Evolutionary conservation across 1,284 basidiomycete species (phyloP).

Genomic region (Volvariella volvacea): DNA sequence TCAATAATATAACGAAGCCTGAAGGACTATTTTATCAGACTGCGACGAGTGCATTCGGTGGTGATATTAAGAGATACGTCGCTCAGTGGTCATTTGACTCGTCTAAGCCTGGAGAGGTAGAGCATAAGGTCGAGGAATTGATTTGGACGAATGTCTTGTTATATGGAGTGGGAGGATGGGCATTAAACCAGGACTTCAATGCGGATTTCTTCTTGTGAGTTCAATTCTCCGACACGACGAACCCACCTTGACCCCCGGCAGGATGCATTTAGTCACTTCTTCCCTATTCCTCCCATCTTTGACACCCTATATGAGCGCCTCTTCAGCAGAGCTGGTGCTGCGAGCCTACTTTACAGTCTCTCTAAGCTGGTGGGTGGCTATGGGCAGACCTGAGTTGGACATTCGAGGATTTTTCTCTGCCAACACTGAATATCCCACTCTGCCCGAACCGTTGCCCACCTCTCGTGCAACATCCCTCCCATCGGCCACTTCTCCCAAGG

Average conservation of each 20-base stretch:
- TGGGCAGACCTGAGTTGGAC: constrained; percentile 28
- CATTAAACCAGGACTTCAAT: constrained; percentile 19
- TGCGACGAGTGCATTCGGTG: constrained; percentile 21
- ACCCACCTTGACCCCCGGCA: constrained; percentile 11
- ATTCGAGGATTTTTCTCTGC: constrained; percentile 30
- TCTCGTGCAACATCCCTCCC: constrained; percentile 13
- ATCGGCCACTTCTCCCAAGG: constrained; percentile 13
- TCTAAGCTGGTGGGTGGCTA: constrained; percentile 29
- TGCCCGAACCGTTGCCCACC: constrained; percentile 18
- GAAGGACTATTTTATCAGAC: constrained; percentile 12
- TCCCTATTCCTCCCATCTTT: constrained; percentile 33
- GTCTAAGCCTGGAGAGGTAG: constrained; percentile 22
- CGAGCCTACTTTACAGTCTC: constrained; percentile 28
- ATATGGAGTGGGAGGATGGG: constrained; percentile 33
- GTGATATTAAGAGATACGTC: constrained; percentile 32
- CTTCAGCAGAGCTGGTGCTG: constrained; percentile 26
- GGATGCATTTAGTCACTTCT: constrained; percentile 42
- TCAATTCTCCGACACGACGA: not conserved
- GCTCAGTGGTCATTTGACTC: constrained; percentile 37
- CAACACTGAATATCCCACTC: constrained; percentile 21
- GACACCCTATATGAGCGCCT: constrained; percentile 21
- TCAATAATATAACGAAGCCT: constrained; percentile 8
- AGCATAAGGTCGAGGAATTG: constrained; percentile 37
- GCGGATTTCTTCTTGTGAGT: constrained; percentile 38
- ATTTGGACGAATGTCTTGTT: constrained; percentile 29